Percentiles rank a stretch among this genome's conserved stretches.
phyloP scores from a whole-genome alignment of 192 early-diverging fungal genomes.

The Chytriomyces sp. region DNA sequence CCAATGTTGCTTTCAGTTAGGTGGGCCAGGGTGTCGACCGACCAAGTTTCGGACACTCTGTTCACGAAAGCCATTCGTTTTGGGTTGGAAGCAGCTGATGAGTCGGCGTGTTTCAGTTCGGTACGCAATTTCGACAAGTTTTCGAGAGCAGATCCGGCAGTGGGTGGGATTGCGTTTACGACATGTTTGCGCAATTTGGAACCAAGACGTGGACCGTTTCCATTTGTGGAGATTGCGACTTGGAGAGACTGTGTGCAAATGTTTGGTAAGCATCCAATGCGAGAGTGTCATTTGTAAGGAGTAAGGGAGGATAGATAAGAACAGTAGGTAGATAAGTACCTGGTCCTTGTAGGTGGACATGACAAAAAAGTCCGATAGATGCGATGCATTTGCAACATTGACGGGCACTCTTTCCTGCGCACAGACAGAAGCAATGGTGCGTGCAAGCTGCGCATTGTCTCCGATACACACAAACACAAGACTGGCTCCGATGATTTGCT shows the following conservation, averaged over 20 bases:
- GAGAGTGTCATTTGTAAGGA: neutral
- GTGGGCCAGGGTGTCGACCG: conserved; percentile 73
- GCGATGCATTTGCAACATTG: conserved; percentile 81
- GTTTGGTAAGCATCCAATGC: conserved; percentile 59
- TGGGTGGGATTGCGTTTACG: conserved; percentile 64
- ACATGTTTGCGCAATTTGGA: conserved; percentile 74
- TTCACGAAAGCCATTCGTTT: conserved; percentile 81
- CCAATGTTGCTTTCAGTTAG: conserved; percentile 61
- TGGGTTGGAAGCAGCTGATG: conserved; percentile 57
- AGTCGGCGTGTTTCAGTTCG: conserved; percentile 57
- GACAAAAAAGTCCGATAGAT: conserved; percentile 87
- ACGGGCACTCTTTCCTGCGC: conserved; percentile 73
- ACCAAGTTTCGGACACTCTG: conserved; percentile 82
- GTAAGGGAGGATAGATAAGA: neutral
- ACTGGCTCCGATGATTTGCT: conserved; percentile 42
- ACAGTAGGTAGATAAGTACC: neutral
- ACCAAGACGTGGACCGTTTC: conserved; percentile 83
- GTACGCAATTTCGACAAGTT: conserved; percentile 64
- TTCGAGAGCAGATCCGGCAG: conserved; percentile 75
- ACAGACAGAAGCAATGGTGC: conserved; percentile 63
- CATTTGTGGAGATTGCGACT: conserved; percentile 85
- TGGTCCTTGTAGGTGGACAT: conserved; percentile 68
- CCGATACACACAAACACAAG: conserved; percentile 68
- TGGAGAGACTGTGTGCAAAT: conserved; percentile 71
- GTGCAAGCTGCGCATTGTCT: conserved; percentile 44